phyloP scores from a whole-genome alignment of 441 rosid genomes.

The Populus hybrid region DNA sequence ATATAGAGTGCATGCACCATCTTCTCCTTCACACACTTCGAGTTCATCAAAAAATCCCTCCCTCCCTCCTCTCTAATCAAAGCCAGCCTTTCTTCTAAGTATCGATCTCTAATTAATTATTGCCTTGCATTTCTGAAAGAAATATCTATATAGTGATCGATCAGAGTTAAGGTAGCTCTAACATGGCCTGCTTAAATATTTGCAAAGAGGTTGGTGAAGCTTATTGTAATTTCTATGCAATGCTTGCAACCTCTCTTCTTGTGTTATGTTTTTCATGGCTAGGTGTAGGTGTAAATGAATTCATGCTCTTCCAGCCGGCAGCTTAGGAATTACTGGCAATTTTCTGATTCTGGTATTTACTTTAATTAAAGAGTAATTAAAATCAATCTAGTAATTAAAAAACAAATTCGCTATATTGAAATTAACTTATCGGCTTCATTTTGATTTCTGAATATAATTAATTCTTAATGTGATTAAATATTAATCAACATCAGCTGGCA shows the following conservation, averaged over 20 bases:
- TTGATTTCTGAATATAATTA: too few relatives aligned
- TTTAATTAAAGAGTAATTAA: too few relatives aligned
- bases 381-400: too few relatives aligned
- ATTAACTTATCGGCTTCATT: too few relatives aligned
- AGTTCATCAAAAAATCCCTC: too few relatives aligned
- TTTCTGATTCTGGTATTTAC: too few relatives aligned
- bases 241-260: neutral
- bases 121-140: neutral
- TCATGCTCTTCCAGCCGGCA: too few relatives aligned
- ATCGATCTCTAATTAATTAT: neutral
- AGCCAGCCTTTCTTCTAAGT: neutral
- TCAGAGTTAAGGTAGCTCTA: neutral
- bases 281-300: neutral
- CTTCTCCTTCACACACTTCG: neutral
- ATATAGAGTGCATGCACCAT: neutral
- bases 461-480: neutral
- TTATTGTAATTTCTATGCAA: neutral
- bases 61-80: neutral
- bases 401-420: too few relatives aligned
- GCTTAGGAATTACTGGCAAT: too few relatives aligned
- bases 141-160: too few relatives aligned
- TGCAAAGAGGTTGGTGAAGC: conserved; percentile 27
- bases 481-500: too few relatives aligned
- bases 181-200: conserved; percentile 25
- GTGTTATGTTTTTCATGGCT: neutral